Evolutionary conservation across 169 alveolate genomes (phyloP).

Genomic region (Babesia bigemina): DNA sequence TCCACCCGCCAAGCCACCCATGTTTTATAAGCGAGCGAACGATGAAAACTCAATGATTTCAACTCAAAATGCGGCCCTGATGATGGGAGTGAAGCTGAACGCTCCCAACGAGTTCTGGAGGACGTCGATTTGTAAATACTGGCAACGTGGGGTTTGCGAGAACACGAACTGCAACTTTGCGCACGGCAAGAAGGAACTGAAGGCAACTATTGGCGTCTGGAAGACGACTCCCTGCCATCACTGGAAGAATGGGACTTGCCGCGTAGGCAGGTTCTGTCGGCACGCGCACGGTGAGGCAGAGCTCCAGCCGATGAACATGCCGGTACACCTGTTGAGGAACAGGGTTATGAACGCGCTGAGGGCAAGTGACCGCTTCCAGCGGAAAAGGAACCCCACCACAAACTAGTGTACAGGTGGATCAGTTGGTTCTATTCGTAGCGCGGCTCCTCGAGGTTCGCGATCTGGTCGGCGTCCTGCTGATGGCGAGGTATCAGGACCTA

Average conservation of each 20-base stretch:
- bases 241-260: slow-evolving; percentile 74
- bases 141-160: slow-evolving; percentile 74
- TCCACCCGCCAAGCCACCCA: too few relatives aligned
- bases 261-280: slow-evolving; percentile 70
- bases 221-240: slow-evolving; percentile 77
- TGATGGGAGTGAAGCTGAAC: slow-evolving; percentile 6
- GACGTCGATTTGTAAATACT: slow-evolving; percentile 72
- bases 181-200: slow-evolving; percentile 74
- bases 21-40: too few relatives aligned
- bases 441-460: too few relatives aligned
- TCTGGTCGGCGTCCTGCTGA: too few relatives aligned
- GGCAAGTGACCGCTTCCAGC: slow-evolving; percentile 17
- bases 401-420: not conserved
- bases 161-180: slow-evolving; percentile 74
- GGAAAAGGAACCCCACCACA: slow-evolving; percentile 17
- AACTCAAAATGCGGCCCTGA: too few relatives aligned
- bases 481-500: too few relatives aligned
- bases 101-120: slow-evolving; percentile 21
- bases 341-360: slow-evolving; percentile 53
- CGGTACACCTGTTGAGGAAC: slow-evolving; percentile 63
- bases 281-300: slow-evolving; percentile 81
- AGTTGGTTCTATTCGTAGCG: too few relatives aligned
- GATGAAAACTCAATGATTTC: too few relatives aligned
- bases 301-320: slow-evolving; percentile 71
- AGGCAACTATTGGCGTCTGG: slow-evolving; percentile 72